Conservation (phyloP, 345 rosid genomes). For the Boechera stricta region DNA sequence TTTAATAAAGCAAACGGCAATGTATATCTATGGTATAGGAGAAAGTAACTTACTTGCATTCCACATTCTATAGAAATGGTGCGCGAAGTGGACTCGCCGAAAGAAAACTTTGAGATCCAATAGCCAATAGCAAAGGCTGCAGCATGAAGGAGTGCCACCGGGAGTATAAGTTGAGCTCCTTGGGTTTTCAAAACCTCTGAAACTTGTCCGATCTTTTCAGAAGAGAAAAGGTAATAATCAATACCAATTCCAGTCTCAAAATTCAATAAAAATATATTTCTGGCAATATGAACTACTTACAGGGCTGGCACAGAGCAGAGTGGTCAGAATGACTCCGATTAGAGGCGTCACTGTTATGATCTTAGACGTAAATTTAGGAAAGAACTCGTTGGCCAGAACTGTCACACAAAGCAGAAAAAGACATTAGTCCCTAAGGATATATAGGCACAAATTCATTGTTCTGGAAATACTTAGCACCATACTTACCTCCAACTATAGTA, state of each 20-base stretch:
- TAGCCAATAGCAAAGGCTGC: constrained; percentile 91
- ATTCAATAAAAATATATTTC: neutral
- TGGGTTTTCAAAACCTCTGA: constrained; percentile 87
- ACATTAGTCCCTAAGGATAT: neutral
- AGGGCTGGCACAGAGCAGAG: constrained; percentile 95
- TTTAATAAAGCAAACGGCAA: neutral
- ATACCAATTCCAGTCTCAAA: constrained; percentile 13
- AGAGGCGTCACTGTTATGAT: constrained; percentile 81
- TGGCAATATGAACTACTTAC: constrained; percentile 55
- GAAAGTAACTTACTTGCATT: constrained; percentile 72
- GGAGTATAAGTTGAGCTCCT: constrained; percentile 83
- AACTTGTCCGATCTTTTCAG: constrained; percentile 87
- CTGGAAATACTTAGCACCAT: neutral
- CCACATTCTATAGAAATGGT: constrained; percentile 98
- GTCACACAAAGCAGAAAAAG: constrained; percentile 42
- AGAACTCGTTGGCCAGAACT: constrained; percentile 91
- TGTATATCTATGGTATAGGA: neutral
- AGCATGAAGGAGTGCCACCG: constrained; percentile 82
- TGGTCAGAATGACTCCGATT: constrained; percentile 92
- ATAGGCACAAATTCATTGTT: constrained; percentile 10
- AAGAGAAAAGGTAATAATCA: constrained; percentile 2
- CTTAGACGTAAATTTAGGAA: constrained; percentile 87
- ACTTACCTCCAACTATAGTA: constrained; percentile 80
- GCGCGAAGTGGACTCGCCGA: constrained; percentile 97
- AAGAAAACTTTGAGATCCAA: constrained; percentile 76